phyloP scores from a whole-genome alignment of 768 basidiomycete species.

The Tylopilus plumbeoviolaceoides region DNA sequence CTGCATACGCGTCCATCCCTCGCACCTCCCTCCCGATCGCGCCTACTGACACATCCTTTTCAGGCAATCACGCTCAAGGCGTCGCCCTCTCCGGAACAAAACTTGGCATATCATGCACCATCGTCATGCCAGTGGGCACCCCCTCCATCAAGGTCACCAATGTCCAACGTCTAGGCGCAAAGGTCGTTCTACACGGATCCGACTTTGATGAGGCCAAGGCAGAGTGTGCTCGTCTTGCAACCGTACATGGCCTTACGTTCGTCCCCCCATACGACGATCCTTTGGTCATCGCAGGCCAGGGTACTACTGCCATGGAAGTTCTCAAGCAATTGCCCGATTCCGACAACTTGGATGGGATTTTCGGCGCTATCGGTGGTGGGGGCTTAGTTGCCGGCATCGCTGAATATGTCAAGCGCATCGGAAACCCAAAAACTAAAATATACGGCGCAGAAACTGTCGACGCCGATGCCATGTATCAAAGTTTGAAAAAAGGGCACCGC shows the following conservation, averaged over 20 bases:
- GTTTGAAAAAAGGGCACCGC: conserved; percentile 75
- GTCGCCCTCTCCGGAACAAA: conserved; percentile 92
- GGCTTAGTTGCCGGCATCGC: conserved; percentile 88
- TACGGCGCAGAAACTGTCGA: conserved; percentile 93
- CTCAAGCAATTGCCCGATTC: conserved; percentile 81
- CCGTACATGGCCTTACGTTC: conserved; percentile 72
- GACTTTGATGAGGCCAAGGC: conserved; percentile 97
- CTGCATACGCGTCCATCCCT: conserved; percentile 13
- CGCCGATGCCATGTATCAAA: conserved; percentile 89
- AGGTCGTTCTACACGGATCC: conserved; percentile 84
- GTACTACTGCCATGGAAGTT: conserved; percentile 92
- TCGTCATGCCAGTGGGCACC: conserved; percentile 95
- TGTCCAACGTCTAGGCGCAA: conserved; percentile 91
- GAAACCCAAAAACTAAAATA: conserved; percentile 75
- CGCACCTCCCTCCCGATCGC: not conserved
- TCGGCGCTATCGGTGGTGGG: conserved; percentile 91
- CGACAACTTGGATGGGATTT: conserved; percentile 77
- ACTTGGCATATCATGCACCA: conserved; percentile 92
- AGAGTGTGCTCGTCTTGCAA: conserved; percentile 86
- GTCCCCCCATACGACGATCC: conserved; percentile 99
- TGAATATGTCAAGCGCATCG: conserved; percentile 91
- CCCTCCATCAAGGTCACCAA: conserved; percentile 96
- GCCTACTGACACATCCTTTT: not conserved
- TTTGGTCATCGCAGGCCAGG: conserved; percentile 94
- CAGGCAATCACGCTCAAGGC: conserved; percentile 98